These are phyloP conservation scores for Solanum pinnatisectum DNA, from an alignment of 257 asterid genomes.

Conservation along the genomic window DNA sequence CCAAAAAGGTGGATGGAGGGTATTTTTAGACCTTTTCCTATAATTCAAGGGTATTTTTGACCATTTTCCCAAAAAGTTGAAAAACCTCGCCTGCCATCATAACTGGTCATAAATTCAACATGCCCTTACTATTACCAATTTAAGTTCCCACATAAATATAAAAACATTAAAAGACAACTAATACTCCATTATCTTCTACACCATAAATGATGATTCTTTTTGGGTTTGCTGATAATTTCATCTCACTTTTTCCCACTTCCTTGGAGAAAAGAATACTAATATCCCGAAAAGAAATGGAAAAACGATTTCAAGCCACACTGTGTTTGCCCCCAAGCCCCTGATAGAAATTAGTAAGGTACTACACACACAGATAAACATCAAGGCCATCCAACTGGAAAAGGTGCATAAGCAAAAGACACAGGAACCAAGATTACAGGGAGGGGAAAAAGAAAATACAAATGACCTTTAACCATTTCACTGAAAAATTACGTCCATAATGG, in stretches of 20 bases:
- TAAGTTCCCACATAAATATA: not conserved
- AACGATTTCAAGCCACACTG: not conserved
- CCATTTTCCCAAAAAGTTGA: not conserved
- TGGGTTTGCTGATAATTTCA: not conserved
- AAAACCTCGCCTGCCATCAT: not conserved
- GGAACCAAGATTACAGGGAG: not conserved
- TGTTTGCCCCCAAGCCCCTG: not conserved
- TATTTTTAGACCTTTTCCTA: too few relatives aligned
- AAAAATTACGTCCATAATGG: slow-evolving; percentile 87
- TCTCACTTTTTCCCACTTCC: not conserved
- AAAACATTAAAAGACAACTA: not conserved
- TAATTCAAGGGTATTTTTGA: not conserved
- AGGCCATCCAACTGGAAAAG: not conserved
- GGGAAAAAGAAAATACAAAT: slow-evolving; percentile 1
- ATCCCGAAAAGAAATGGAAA: not conserved
- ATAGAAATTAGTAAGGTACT: not conserved
- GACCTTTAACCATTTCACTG: slow-evolving; percentile 91
- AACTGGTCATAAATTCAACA: not conserved
- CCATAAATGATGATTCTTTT: not conserved
- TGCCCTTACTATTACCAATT: not conserved
- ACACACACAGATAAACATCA: not conserved
- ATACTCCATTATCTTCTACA: not conserved
- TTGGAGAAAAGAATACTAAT: not conserved
- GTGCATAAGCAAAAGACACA: not conserved
- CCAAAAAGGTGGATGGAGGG: too few relatives aligned